Conservation (phyloP, 306 rosid genomes). For the Trichosanthes cucumerina region DNA sequence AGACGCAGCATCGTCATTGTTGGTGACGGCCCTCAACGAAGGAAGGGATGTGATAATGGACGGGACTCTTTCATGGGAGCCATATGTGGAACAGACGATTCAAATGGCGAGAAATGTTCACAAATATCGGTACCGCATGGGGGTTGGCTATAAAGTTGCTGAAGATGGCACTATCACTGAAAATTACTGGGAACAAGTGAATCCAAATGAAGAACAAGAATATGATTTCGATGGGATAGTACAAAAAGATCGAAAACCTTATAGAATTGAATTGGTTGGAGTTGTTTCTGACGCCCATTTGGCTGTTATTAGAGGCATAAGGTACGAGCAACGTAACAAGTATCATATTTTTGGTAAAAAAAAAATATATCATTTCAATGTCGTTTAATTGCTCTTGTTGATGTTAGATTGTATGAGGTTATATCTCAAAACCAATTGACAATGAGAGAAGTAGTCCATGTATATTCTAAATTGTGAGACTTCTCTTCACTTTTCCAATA, state of each 20-base stretch:
- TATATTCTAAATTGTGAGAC: no score
- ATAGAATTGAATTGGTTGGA: constrained; percentile 82
- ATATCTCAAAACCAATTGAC: no score
- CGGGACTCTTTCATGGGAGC: constrained; percentile 86
- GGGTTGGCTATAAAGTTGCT: constrained; percentile 58
- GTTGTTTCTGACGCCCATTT: constrained; percentile 83
- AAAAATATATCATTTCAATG: no score
- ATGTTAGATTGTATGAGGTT: no score
- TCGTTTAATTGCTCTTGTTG: no score
- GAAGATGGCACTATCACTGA: constrained; percentile 59
- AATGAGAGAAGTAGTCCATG: no score
- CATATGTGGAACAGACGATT: constrained; percentile 70
- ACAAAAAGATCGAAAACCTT: constrained; percentile 36
- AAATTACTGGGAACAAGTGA: constrained; percentile 67
- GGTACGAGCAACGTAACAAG: constrained; percentile 22
- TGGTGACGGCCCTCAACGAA: constrained; percentile 75
- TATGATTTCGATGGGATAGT: constrained; percentile 6
- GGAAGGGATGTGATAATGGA: constrained; percentile 94
- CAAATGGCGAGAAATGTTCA: constrained; percentile 78
- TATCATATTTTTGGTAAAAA: neutral
- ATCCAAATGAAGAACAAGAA: constrained; percentile 21
- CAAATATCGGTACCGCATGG: constrained; percentile 61
- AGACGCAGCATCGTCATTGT: constrained; percentile 78
- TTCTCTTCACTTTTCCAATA: no score
- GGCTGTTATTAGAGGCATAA: constrained; percentile 87